These are phyloP conservation scores for Cladochytrium replicatum DNA, from an alignment of 192 early-diverging fungal genomes.

Conservation along the genomic window DNA sequence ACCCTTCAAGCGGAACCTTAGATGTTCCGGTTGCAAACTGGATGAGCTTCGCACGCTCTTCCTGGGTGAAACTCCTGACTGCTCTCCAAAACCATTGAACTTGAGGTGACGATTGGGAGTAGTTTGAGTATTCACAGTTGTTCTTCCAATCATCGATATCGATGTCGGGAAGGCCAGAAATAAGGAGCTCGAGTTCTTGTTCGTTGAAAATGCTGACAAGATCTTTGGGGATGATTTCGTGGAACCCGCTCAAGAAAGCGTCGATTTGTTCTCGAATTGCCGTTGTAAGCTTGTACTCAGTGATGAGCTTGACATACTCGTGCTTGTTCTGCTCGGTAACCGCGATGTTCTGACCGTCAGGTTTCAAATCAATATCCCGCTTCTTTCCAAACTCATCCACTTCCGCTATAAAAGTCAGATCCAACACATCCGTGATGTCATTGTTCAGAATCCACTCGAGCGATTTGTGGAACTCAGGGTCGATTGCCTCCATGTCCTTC, in stretches of 20 bases:
- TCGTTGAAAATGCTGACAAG: slow-evolving; percentile 97
- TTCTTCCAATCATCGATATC: slow-evolving; percentile 99
- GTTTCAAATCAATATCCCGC: slow-evolving; percentile 75
- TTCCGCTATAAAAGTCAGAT: slow-evolving; percentile 90
- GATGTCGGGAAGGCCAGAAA: slow-evolving; percentile 96
- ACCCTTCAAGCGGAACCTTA: slow-evolving; percentile 94
- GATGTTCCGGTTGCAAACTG: slow-evolving; percentile 97
- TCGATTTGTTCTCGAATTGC: slow-evolving; percentile 95
- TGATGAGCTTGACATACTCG: slow-evolving; percentile 90
- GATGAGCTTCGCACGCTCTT: slow-evolving; percentile 93
- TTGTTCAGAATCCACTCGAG: slow-evolving; percentile 97
- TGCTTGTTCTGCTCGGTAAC: slow-evolving; percentile 96
- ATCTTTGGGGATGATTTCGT: slow-evolving; percentile 85
- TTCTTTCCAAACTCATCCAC: slow-evolving; percentile 87
- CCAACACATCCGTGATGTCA: slow-evolving; percentile 89
- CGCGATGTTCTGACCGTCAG: slow-evolving; percentile 70
- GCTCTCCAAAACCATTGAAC: slow-evolving; percentile 99
- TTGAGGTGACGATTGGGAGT: slow-evolving; percentile 71
- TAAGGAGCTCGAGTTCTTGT: slow-evolving; percentile 95
- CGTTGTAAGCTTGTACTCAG: slow-evolving; percentile 79
- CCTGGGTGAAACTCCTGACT: slow-evolving; percentile 92
- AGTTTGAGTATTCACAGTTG: slow-evolving; percentile 93
- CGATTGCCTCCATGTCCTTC: slow-evolving; percentile 95
- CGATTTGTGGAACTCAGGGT: slow-evolving; percentile 93
- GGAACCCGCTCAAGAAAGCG: slow-evolving; percentile 88